phyloP scores from a whole-genome alignment of 2,329 filamentous ascomycete species.

The Metarhizium robertsii region DNA sequence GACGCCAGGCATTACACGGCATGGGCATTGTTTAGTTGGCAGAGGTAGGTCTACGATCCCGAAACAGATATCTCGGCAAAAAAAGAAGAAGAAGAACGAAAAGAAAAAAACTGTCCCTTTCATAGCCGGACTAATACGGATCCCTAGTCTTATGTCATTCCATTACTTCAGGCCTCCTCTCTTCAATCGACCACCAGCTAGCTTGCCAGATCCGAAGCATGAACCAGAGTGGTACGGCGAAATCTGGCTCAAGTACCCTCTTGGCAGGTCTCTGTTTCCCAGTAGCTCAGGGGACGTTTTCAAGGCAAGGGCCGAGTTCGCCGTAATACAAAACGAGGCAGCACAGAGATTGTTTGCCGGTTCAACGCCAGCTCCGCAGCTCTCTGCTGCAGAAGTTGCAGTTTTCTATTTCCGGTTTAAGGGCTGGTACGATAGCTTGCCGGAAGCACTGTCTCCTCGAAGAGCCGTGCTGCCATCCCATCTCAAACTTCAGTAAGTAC shows the following conservation, averaged over 20 bases:
- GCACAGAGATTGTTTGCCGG: conserved; percentile 1
- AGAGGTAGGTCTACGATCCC: conserved; percentile 17
- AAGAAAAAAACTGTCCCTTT: neutral
- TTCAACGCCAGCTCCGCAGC: neutral
- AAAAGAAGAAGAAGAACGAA: no score
- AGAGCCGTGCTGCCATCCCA: conserved; percentile 19
- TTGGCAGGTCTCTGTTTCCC: conserved; percentile 9
- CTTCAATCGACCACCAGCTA: conserved; percentile 16
- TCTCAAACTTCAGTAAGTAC: conserved; percentile 21
- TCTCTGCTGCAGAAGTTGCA: neutral
- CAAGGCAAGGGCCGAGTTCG: conserved; percentile 16
- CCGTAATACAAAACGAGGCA: conserved; percentile 20
- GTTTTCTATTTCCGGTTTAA: conserved; percentile 8
- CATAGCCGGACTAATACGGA: neutral
- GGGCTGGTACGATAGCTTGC: conserved; percentile 16
- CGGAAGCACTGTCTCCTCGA: conserved; percentile 12
- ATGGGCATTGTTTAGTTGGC: conserved; percentile 23
- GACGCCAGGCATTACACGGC: conserved; percentile 20
- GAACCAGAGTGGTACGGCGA: conserved; percentile 20
- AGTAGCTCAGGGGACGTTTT: conserved; percentile 17
- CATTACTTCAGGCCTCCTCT: conserved; percentile 10
- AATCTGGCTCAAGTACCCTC: conserved; percentile 20
- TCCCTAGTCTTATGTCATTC: conserved; percentile 5
- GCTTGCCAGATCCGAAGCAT: conserved; percentile 15
- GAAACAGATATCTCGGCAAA: no score